Base-by-base conservation (phyloP, 1,284 basidiomycete species). In the Thelephora terrestris region DNA sequence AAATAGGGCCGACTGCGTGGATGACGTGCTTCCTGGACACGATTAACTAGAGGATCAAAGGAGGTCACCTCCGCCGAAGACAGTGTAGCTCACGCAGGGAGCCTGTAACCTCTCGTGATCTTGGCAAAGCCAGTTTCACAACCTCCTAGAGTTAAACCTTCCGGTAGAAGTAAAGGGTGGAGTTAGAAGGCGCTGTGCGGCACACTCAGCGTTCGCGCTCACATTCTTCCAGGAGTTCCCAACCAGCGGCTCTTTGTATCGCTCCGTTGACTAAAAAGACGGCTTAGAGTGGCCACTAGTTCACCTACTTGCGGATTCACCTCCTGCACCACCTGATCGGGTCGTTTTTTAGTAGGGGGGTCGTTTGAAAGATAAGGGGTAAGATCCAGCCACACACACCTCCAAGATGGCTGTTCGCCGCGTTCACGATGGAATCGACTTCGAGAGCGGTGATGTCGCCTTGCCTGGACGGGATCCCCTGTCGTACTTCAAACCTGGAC, bases 1-100 rank as follows among this genome's bases (percentile, higher is more conserved):
- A 95, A 2, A 92, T 64, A 0, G 92, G 92, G 9, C 94, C 94
- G 21, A 96, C 93, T 1, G 95, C 83, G 59, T 97, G 95, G 17
- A 96, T 90, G 49, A 97, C 72, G 53, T 83, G 73, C 49, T 76
- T 79, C 17, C 85, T 76, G 68, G 58, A 21, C 9, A 18, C 17
- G 16, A 32, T 7, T 25, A 34, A n/a, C n/a, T n/a, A n/a, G 36
- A 42, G n/a, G 40, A 43, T 14, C 5, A 12, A 40, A 20, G 37
- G 3, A 25, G 23, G 43, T 16, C 25, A 44, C 40, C 23, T 24
- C 35, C 39, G 34, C 17, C 23, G 10, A 10, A 34, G 9, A 29
- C 17, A 20, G 45, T 5, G 10, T 16, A 6, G 10, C 17, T 48
- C 18, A 87, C 85, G 83, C 70, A 47, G 84, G 82, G 39, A 89